Percentiles rank a stretch among this genome's conserved stretches.
Evolutionary conservation across 495 filamentous ascomycete genomes (phyloP).

Genomic region (Xylaria venustula): DNA sequence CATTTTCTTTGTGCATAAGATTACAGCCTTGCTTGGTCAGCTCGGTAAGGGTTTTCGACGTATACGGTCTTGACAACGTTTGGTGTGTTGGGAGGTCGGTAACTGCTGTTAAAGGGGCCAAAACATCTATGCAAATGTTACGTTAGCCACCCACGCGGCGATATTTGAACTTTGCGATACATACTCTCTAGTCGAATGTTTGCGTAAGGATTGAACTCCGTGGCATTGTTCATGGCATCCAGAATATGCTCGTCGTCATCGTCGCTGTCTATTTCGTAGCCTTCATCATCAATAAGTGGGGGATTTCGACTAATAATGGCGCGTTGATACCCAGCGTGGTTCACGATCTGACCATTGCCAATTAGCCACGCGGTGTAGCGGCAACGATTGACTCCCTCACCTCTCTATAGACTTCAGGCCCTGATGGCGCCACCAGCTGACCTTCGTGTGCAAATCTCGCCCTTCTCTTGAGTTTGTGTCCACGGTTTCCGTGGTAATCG

Average conservation of each 20-base stretch:
- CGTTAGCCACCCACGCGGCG: slow-evolving; percentile 20
- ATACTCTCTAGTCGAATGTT: slow-evolving; percentile 79
- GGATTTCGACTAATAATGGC: slow-evolving; percentile 78
- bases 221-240: slow-evolving; percentile 65
- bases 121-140: slow-evolving; percentile 59
- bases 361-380: slow-evolving; percentile 8
- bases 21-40: slow-evolving; percentile 65
- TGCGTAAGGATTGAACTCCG: slow-evolving; percentile 80
- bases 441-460: slow-evolving; percentile 78
- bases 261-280: slow-evolving; percentile 79
- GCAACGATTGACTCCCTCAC: slow-evolving; percentile 43
- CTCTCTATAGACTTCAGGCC: slow-evolving; percentile 81
- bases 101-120: slow-evolving; percentile 82
- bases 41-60: slow-evolving; percentile 73
- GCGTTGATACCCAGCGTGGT: slow-evolving; percentile 80
- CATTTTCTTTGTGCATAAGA: slow-evolving; percentile 75
- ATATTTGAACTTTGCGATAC: slow-evolving; percentile 25
- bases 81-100: slow-evolving; percentile 84
- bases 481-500: slow-evolving; percentile 78
- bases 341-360: slow-evolving; percentile 59
- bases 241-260: slow-evolving; percentile 65
- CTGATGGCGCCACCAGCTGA: slow-evolving; percentile 64
- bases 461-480: slow-evolving; percentile 84
- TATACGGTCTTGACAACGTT: slow-evolving; percentile 78
- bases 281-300: slow-evolving; percentile 77